Base-by-base conservation (phyloP, 2,329 filamentous ascomycete genomes). In the Metarhizium sp. region DNA sequence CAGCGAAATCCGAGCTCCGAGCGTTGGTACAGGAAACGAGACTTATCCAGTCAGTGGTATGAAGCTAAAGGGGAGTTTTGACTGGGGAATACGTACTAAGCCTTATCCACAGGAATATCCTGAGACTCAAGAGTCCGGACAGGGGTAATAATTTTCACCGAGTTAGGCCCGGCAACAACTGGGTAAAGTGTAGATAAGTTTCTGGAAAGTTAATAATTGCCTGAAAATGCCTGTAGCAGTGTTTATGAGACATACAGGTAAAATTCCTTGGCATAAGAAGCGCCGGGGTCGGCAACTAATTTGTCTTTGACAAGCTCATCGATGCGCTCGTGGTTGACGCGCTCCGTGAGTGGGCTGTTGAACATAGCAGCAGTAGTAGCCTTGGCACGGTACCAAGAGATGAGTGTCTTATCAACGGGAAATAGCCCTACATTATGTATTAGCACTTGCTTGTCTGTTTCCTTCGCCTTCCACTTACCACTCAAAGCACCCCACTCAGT, bases 1-100 rank as follows among this genome's bases (percentile, higher is more conserved):
- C 50, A n/a, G 13, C 16, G 38, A 55, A 20, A 68, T 97, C 92
- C 0, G 88, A 91, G 11, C 84, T 81, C 51, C 94, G 79, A 0
- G 83, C 86, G 72, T 96, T 96, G 6, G 92, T 97, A 75, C 92
- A 97, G 0, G 86, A 91, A 0, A 96, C 86, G 0, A 96, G 76
- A 29, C 95, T 96, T 0, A 89, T 90, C 66, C 87, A 90, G 74
- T 96, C 74, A 25, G 97, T 71, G 51, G 60, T 25, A 25, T 25
- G 25, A 4, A 25, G 25, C 25, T 25, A 25, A 25, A 25, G 3
- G 25, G 25, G 25, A 25, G 25, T 25, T 1, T 25, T 25, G 25
- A 25, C 25, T 25, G 25, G 25, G 7, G 32, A 34, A 8, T 7
- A 34, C 6, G 10, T 34, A 34, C 32, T 34, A 34, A 34, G 32